phyloP scores from a whole-genome alignment of 768 basidiomycete genomes.

The Imleria badia region DNA sequence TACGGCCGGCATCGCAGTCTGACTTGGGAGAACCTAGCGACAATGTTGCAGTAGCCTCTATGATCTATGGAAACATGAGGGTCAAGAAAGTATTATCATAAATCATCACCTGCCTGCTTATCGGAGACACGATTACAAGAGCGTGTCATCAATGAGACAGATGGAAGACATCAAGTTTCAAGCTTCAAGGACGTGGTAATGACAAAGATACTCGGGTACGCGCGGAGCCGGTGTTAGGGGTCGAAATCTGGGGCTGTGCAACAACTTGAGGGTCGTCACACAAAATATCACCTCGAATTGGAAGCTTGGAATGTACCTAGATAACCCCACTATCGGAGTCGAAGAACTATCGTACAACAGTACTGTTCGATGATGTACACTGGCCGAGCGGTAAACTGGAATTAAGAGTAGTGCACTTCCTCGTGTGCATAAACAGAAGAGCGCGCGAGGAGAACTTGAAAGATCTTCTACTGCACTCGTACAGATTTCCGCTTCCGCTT shows the following conservation, averaged over 20 bases:
- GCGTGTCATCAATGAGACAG: not conserved
- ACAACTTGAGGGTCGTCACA: no score
- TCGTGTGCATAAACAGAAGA: not conserved
- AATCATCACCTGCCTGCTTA: constrained; percentile 4
- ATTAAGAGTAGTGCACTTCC: not conserved
- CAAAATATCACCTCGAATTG: no score
- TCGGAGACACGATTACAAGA: not conserved
- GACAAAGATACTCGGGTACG: not conserved
- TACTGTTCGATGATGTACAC: not conserved
- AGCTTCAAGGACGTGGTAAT: no score
- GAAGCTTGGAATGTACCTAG: no score
- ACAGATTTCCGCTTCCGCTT: constrained; percentile 25
- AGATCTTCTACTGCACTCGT: constrained; percentile 20
- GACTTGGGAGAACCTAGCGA: constrained; percentile 3
- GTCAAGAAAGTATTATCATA: no score
- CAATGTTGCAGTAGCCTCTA: constrained; percentile 1
- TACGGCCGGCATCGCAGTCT: not conserved
- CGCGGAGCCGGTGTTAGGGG: constrained; percentile 8
- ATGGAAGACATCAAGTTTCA: no score
- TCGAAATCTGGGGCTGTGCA: no score
- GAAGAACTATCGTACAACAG: not conserved
- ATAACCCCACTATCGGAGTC: no score
- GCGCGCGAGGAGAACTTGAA: not conserved
- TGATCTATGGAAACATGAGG: constrained; percentile 2
- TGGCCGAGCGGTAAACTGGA: not conserved